Conservation (phyloP, 169 alveolate species). For the Plasmodium yoelii region DNA sequence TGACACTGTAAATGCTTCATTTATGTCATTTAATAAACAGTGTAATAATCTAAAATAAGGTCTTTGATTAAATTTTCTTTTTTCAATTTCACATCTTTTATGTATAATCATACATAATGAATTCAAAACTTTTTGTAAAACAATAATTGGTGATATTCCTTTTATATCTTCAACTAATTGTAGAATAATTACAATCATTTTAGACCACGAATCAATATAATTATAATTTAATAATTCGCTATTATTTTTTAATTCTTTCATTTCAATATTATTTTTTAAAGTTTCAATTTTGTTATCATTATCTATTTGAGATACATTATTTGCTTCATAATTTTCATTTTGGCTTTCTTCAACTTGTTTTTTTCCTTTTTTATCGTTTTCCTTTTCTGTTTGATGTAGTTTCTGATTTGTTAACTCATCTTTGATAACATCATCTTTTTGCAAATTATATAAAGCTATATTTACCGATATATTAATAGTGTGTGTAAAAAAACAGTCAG, state of each 20-base stretch:
- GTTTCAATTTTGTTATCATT: not conserved
- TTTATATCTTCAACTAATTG: conserved; percentile 50
- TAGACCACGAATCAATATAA: conserved; percentile 67
- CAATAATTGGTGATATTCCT: conserved; percentile 53
- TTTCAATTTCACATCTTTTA: conserved; percentile 45
- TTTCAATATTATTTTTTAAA: conserved; percentile 13
- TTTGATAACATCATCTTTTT: conserved; percentile 10
- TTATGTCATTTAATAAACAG: conserved; percentile 59
- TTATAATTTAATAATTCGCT: conserved; percentile 63
- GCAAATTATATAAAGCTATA: conserved; percentile 61
- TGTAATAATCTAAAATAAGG: conserved; percentile 75
- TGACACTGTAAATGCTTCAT: conserved; percentile 2
- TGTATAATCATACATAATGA: conserved; percentile 67
- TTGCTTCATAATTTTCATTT: not conserved
- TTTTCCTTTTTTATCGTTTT: not conserved
- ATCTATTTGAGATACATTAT: not conserved
- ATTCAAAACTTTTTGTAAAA: conserved; percentile 70
- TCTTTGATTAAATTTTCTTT: conserved; percentile 59
- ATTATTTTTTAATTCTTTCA: conserved; percentile 29
- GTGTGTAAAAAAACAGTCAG: conserved; percentile 37
- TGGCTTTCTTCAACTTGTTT: not conserved
- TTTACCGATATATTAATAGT: conserved; percentile 56
- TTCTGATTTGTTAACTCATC: conserved; percentile 6
- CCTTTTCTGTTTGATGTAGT: not conserved
- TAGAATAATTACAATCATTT: conserved; percentile 59